Conservation (phyloP, 768 basidiomycete genomes). For the Psilocybe sp. region DNA sequence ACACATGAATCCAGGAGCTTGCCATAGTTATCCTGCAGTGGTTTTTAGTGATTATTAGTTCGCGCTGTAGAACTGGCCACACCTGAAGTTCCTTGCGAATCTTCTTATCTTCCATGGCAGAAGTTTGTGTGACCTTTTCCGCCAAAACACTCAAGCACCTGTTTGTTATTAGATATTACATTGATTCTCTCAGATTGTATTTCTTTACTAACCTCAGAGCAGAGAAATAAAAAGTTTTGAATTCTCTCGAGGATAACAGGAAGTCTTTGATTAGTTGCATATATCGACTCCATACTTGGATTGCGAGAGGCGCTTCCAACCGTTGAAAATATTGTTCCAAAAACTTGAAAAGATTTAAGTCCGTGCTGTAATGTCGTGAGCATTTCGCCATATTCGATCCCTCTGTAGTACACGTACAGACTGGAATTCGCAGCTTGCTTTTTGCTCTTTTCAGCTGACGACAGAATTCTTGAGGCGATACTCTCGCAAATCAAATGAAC, state of each 20-base stretch:
- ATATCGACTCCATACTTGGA: slow-evolving; percentile 88
- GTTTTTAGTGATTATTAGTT: background rate
- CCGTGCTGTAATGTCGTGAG: slow-evolving; percentile 47
- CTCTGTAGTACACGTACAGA: slow-evolving; percentile 45
- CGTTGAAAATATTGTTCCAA: slow-evolving; percentile 81
- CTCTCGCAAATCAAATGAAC: slow-evolving; percentile 90
- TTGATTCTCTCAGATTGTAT: background rate
- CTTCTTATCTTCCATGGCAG: slow-evolving; percentile 86
- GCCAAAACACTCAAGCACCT: slow-evolving; percentile 79
- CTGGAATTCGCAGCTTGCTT: slow-evolving; percentile 63
- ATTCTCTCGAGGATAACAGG: slow-evolving; percentile 58
- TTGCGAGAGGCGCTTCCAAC: slow-evolving; percentile 86
- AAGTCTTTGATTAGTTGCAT: slow-evolving; percentile 79
- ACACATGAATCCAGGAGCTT: slow-evolving; percentile 84
- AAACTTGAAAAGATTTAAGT: slow-evolving; percentile 75
- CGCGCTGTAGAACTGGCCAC: background rate
- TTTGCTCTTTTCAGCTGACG: slow-evolving; percentile 54
- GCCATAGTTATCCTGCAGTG: slow-evolving; percentile 69
- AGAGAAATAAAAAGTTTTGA: slow-evolving; percentile 69
- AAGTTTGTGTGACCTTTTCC: slow-evolving; percentile 84
- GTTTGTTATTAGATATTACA: slow-evolving; percentile 1
- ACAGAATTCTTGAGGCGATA: slow-evolving; percentile 58
- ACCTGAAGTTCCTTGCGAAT: slow-evolving; percentile 89
- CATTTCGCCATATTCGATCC: background rate
- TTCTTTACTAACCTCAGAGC: slow-evolving; percentile 54